Evolutionary conservation across 169 alveolate genomes (phyloP).

Genomic region (Plasmodium vinckei): DNA sequence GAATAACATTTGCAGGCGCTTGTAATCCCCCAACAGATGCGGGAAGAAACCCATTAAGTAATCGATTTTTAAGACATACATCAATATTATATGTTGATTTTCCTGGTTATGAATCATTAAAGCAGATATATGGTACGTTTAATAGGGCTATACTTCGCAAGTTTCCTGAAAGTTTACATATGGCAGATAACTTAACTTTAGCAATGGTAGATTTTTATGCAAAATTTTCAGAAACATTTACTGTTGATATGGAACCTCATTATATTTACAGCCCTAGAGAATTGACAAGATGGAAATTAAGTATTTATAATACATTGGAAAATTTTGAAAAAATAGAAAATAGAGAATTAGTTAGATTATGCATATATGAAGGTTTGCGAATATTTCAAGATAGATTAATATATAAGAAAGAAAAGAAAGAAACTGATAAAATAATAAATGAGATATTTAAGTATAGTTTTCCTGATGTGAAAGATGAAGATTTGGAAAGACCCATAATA

Average conservation of each 20-base stretch:
- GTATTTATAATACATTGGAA: conserved; percentile 89
- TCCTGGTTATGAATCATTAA: conserved; percentile 97
- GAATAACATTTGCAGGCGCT: conserved; percentile 98
- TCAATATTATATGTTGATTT: conserved; percentile 97
- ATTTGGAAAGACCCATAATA: conserved; percentile 90
- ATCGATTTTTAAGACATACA: conserved; percentile 95
- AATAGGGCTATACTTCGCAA: conserved; percentile 95
- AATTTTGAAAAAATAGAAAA: conserved; percentile 68
- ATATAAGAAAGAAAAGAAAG: conserved; percentile 92
- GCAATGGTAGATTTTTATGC: conserved; percentile 98
- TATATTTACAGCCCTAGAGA: conserved; percentile 98
- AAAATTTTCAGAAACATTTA: conserved; percentile 92
- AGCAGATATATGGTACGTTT: conserved; percentile 97
- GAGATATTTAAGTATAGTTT: conserved; percentile 86
- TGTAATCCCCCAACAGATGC: conserved; percentile 99
- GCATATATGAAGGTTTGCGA: conserved; percentile 96
- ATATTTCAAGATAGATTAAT: conserved; percentile 97
- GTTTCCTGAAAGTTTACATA: conserved; percentile 83
- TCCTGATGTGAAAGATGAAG: conserved; percentile 70
- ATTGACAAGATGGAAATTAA: conserved; percentile 98
- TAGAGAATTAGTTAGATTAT: conserved; percentile 90
- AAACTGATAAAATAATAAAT: conserved; percentile 94
- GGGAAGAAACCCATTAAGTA: conserved; percentile 97
- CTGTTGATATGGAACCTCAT: conserved; percentile 97
- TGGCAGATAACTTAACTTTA: conserved; percentile 94